Percentiles rank a stretch among this genome's conserved stretches.
These are phyloP conservation scores for Rhizophagus clarus DNA, from an alignment of 192 early-diverging fungal species.

Conservation along the genomic window DNA sequence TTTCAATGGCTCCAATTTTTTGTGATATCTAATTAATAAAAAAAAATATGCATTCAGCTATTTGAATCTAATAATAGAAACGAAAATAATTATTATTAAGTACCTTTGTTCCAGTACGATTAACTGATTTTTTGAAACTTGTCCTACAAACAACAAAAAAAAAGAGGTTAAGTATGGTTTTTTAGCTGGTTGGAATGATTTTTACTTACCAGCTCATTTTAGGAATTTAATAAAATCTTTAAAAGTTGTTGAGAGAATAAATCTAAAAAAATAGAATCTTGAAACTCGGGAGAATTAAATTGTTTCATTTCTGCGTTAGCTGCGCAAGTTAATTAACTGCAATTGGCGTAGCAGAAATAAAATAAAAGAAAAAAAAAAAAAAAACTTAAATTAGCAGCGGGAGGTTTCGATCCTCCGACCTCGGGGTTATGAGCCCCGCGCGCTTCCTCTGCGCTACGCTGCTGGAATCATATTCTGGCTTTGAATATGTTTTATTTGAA, in stretches of 20 bases:
- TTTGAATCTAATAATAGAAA: background rate
- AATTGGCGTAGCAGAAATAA: too few relatives aligned
- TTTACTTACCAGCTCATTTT: constrained; percentile 16
- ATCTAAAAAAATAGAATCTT: too few relatives aligned
- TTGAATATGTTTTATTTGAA: background rate
- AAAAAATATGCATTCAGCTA: background rate
- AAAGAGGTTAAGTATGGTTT: background rate
- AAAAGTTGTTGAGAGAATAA: too few relatives aligned
- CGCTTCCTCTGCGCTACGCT: constrained; percentile 83
- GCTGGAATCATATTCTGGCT: constrained; percentile 37
- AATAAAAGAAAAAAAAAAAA: constrained; percentile 29
- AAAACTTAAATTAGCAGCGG: constrained; percentile 57
- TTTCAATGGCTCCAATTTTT: constrained; percentile 74
- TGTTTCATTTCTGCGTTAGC: too few relatives aligned
- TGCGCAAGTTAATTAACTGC: too few relatives aligned
- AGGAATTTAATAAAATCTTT: background rate
- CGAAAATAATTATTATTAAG: background rate
- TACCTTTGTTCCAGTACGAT: constrained; percentile 71
- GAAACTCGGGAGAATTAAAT: too few relatives aligned
- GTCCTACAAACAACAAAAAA: constrained; percentile 48
- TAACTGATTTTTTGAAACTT: constrained; percentile 84
- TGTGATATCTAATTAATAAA: constrained; percentile 58
- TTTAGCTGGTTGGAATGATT: background rate
- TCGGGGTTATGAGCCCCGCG: constrained; percentile 88
- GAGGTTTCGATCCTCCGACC: constrained; percentile 81